phyloP scores from a whole-genome alignment of 1,284 basidiomycete species.

The Trametes polyzona region DNA sequence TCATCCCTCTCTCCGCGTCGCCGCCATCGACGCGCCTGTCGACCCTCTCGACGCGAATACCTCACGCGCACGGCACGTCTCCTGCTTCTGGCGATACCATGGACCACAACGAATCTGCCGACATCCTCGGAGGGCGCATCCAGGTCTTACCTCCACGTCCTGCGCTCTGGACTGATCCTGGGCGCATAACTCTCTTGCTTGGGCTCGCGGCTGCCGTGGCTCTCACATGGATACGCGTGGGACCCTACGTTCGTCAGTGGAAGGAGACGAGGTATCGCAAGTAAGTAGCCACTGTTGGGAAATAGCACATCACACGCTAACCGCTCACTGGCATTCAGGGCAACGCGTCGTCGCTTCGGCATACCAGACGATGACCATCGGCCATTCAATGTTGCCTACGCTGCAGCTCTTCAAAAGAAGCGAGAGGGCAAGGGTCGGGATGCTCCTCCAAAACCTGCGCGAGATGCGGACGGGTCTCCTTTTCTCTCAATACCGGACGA shows the following conservation, averaged over 20 bases:
- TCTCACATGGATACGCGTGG: constrained; percentile 28
- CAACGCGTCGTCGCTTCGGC: constrained; percentile 72
- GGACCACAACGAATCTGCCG: constrained; percentile 48
- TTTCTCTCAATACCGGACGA: background rate
- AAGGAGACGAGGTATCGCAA: constrained; percentile 61
- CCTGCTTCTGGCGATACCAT: constrained; percentile 18
- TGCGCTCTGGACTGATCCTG: constrained; percentile 37
- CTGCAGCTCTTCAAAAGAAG: constrained; percentile 59
- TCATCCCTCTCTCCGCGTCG: constrained; percentile 21
- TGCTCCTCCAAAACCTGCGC: background rate
- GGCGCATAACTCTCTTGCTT: constrained; percentile 30
- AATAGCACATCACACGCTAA: too few species aligned
- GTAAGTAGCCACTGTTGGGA: too few species aligned
- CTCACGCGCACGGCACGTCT: constrained; percentile 2
- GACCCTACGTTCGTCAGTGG: constrained; percentile 44
- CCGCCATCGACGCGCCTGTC: constrained; percentile 31
- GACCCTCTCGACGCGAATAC: constrained; percentile 42
- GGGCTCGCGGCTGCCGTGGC: constrained; percentile 18
- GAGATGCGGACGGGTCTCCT: background rate
- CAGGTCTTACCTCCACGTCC: constrained; percentile 42
- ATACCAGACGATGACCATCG: constrained; percentile 80
- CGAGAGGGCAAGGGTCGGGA: constrained; percentile 14
- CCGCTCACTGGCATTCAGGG: constrained; percentile 35
- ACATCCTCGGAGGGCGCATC: constrained; percentile 66
- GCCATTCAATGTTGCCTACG: constrained; percentile 84